Conservation (phyloP, 2,329 filamentous ascomycete species). For the Ophiostoma novo-ulmi region DNA sequence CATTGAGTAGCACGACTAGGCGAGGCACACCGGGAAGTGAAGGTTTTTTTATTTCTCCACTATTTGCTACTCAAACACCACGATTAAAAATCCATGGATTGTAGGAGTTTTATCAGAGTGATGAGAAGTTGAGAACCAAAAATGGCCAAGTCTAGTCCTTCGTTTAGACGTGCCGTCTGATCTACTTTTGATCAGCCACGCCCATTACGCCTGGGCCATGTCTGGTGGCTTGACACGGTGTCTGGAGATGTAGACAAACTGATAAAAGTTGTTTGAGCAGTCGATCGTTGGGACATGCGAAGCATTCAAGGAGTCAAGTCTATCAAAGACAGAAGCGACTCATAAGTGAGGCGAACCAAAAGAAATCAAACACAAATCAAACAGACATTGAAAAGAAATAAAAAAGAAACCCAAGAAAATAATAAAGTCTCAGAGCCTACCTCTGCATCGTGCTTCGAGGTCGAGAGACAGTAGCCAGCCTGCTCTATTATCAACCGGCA, state of each 20-base stretch:
- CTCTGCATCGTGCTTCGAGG: neutral
- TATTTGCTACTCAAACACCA: neutral
- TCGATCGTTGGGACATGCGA: neutral
- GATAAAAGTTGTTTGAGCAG: slow-evolving; percentile 4
- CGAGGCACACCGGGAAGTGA: neutral
- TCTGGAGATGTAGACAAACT: neutral
- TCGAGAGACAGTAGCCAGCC: neutral
- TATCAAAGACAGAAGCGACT: neutral
- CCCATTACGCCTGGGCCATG: neutral
- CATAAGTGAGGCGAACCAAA: neutral
- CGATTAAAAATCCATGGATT: neutral
- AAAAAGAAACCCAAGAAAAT: neutral
- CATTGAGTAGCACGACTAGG: neutral
- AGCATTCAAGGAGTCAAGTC: neutral
- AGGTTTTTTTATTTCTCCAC: neutral
- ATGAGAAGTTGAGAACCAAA: neutral
- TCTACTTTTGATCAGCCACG: slow-evolving; percentile 4
- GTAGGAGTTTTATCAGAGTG: neutral
- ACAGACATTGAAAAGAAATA: neutral
- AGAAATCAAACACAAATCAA: neutral
- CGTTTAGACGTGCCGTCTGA: neutral
- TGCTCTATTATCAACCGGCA: slow-evolving; percentile 5
- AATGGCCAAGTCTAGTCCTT: neutral
- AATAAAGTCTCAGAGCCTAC: neutral
- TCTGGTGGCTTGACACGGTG: slow-evolving; percentile 2